These are phyloP conservation scores for Aspergillus flavus DNA, from an alignment of 2,329 filamentous ascomycete genomes.

Conservation along the genomic window DNA sequence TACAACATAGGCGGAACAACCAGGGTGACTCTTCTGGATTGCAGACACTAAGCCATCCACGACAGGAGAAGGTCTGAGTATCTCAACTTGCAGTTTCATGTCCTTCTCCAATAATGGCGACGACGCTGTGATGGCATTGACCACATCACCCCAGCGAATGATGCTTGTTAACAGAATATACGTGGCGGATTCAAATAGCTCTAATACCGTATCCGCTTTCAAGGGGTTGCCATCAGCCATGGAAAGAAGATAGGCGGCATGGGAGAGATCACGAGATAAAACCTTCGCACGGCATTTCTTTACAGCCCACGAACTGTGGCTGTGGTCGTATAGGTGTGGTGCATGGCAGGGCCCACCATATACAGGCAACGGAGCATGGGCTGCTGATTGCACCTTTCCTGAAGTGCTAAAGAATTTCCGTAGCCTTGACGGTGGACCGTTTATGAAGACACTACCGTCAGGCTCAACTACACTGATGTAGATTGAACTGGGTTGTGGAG, in stretches of 20 bases:
- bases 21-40: not conserved
- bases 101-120: not conserved
- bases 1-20: not conserved
- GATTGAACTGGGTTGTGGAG: conserved; percentile 20
- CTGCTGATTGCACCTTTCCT: conserved; percentile 24
- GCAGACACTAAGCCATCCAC: not conserved
- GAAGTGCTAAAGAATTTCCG: conserved; percentile 25
- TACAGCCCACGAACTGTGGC: not conserved
- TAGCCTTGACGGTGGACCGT: conserved; percentile 29
- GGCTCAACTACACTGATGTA: conserved; percentile 28
- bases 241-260: not conserved
- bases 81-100: not conserved
- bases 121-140: not conserved
- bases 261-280: not conserved
- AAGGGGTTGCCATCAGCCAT: not conserved
- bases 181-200: not conserved
- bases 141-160: not conserved
- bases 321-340: conserved; percentile 48
- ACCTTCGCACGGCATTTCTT: not conserved
- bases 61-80: not conserved
- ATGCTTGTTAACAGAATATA: not conserved
- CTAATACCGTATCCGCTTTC: not conserved
- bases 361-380: conserved; percentile 27
- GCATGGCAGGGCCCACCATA: conserved; percentile 41
- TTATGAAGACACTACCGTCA: conserved; percentile 25